These are phyloP conservation scores for Backusella mclennaniae DNA, from an alignment of 192 early-diverging fungal genomes.

Conservation along the genomic window DNA sequence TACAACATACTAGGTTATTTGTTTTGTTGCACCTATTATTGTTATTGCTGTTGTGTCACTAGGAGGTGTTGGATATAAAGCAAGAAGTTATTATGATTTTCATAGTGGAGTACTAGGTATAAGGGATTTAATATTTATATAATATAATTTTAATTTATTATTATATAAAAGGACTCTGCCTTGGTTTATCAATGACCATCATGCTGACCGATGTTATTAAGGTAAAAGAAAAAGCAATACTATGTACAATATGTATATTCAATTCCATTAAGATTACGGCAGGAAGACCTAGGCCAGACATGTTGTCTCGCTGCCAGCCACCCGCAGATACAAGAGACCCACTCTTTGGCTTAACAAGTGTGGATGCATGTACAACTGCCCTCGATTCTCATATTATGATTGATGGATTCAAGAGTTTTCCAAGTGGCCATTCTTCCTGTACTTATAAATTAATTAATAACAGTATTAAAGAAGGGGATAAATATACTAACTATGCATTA, in stretches of 20 bases:
- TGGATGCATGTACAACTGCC: constrained; percentile 55
- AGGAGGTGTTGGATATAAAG: constrained; percentile 13
- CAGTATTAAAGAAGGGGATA: background rate
- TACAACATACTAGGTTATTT: constrained; percentile 28
- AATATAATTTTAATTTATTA: background rate
- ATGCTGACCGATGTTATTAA: constrained; percentile 52
- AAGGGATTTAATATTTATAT: background rate
- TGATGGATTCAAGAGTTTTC: constrained; percentile 87
- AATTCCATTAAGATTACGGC: constrained; percentile 34
- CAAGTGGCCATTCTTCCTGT: constrained; percentile 85
- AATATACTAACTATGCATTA: background rate
- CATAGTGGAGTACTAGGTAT: constrained; percentile 43
- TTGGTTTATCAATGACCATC: constrained; percentile 45
- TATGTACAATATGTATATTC: background rate
- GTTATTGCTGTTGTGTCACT: constrained; percentile 31
- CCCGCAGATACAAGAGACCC: constrained; percentile 44
- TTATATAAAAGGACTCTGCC: constrained; percentile 34
- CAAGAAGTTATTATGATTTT: constrained; percentile 38
- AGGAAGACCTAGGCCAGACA: constrained; percentile 53
- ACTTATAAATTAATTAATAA: constrained; percentile 16
- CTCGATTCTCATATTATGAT: constrained; percentile 44
- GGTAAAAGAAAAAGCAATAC: background rate
- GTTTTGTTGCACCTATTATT: constrained; percentile 33
- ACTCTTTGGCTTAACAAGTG: constrained; percentile 53
- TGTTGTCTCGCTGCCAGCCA: constrained; percentile 49